Conservation (phyloP, 208 protist genomes). For the Histomonas meleagridis region DNA sequence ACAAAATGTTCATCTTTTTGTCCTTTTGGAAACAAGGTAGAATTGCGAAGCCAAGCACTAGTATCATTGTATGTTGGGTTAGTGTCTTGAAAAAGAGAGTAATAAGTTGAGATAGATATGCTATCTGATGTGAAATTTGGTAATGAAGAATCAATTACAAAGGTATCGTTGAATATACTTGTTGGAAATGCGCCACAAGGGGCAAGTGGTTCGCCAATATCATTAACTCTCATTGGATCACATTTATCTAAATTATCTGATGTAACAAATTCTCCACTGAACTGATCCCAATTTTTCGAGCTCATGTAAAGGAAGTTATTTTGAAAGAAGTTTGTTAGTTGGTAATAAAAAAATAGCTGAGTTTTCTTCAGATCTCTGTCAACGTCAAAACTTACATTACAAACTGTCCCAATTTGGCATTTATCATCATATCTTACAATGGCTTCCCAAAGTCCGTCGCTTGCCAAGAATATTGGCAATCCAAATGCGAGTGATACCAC, state of each 20-base stretch:
- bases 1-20: constrained; percentile 81
- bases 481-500: background rate
- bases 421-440: background rate
- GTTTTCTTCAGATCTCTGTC: background rate
- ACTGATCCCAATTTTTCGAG: background rate
- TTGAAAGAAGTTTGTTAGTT: constrained; percentile 88
- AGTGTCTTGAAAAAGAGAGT: background rate
- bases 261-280: constrained; percentile 15
- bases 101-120: background rate
- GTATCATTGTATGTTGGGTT: background rate
- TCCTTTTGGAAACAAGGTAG: background rate
- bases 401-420: background rate
- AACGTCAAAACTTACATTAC: background rate
- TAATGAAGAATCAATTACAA: background rate
- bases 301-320: constrained; percentile 78
- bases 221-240: background rate
- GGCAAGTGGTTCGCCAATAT: background rate
- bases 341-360: constrained; percentile 89
- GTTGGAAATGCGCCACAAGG: background rate
- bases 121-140: background rate
- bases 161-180: constrained; percentile 6
- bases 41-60: background rate
- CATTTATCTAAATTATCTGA: background rate
- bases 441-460: background rate
- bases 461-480: background rate